phyloP scores from a whole-genome alignment of 202 grass and related monocot species.

The Panicum hallii region DNA sequence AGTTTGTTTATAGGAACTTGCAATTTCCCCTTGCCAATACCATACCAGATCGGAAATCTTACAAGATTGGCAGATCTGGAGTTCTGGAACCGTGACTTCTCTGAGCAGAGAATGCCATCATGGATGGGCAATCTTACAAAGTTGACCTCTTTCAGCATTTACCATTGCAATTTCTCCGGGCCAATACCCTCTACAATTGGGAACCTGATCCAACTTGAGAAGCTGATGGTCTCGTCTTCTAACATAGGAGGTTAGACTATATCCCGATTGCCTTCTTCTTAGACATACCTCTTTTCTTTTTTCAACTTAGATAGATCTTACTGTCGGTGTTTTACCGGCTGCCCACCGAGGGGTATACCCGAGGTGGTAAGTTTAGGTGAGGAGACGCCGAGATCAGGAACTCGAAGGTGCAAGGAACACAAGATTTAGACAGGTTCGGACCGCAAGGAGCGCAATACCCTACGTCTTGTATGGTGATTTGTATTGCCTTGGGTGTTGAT shows the following conservation, averaged over 20 bases:
- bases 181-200: constrained; percentile 22
- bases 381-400: too few species aligned
- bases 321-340: too few species aligned
- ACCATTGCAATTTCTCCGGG: neutral
- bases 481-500: too few species aligned
- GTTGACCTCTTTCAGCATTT: neutral
- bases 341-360: too few species aligned
- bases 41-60: constrained; percentile 23
- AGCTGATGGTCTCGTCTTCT: neutral
- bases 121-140: constrained; percentile 24
- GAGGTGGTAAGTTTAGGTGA: too few species aligned
- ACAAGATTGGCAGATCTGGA: neutral
- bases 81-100: neutral
- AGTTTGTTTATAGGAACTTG: constrained; percentile 36
- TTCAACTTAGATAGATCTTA: constrained; percentile 33
- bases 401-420: too few species aligned
- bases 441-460: too few species aligned
- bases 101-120: neutral
- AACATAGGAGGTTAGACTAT: constrained; percentile 24
- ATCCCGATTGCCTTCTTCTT: neutral
- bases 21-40: constrained; percentile 41
- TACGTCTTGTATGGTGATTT: too few species aligned
- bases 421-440: too few species aligned
- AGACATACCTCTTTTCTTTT: constrained; percentile 1
- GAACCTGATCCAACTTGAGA: neutral